Conservation (phyloP, 2,329 filamentous ascomycete genomes). For the Cladosporium sp. region DNA sequence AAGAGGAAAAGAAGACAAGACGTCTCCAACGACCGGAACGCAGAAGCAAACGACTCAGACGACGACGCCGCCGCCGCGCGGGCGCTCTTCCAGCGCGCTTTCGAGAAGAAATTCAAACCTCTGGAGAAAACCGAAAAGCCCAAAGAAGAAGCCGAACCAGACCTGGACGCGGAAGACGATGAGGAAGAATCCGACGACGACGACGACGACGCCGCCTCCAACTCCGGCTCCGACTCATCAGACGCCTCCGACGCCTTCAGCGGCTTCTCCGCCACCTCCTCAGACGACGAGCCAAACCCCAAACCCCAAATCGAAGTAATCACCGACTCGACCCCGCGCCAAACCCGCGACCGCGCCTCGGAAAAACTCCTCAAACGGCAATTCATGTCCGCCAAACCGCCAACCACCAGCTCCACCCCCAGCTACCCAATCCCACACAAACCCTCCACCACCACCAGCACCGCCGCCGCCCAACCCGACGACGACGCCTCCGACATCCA, state of each 20-base stretch:
- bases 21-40: conserved; percentile 17
- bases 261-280: background rate
- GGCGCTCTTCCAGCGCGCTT: conserved; percentile 74
- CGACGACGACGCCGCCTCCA: conserved; percentile 49
- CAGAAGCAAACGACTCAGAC: conserved; percentile 17
- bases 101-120: conserved; percentile 82
- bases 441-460: background rate
- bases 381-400: conserved; percentile 10
- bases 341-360: background rate
- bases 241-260: conserved; percentile 29
- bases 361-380: conserved; percentile 7
- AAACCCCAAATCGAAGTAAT: conserved; percentile 11
- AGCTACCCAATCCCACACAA: conserved; percentile 2
- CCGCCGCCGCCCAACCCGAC: conserved; percentile 30
- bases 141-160: conserved; percentile 27
- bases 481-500: conserved; percentile 63
- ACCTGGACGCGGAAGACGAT: conserved; percentile 13
- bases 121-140: conserved; percentile 27
- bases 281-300: background rate
- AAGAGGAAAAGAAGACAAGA: conserved; percentile 40
- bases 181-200: conserved; percentile 25
- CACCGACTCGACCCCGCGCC: background rate
- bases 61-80: conserved; percentile 52
- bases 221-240: conserved; percentile 53
- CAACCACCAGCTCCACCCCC: background rate